These are phyloP conservation scores for Zasmidium citrigriseum DNA, from an alignment of 2,329 filamentous ascomycete genomes.

Conservation along the genomic window DNA sequence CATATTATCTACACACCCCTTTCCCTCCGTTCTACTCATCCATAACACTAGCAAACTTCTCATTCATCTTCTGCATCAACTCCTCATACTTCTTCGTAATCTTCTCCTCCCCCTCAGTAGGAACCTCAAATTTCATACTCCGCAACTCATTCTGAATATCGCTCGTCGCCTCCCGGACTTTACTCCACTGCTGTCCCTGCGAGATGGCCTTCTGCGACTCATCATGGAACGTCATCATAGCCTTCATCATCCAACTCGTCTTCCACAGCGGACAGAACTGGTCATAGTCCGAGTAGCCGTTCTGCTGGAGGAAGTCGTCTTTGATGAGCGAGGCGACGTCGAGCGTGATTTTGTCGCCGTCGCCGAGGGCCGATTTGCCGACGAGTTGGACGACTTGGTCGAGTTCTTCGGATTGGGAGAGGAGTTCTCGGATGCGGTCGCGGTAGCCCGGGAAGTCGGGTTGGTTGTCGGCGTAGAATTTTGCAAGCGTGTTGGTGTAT, in stretches of 20 bases:
- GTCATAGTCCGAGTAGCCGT: conserved; percentile 98
- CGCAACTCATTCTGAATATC: conserved; percentile 84
- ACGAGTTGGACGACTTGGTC: conserved; percentile 99
- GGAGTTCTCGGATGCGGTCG: conserved; percentile 88
- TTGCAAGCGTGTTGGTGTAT: conserved; percentile 85
- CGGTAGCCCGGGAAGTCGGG: conserved; percentile 92
- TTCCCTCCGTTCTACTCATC: conserved; percentile 70
- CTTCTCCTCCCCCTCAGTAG: conserved; percentile 76
- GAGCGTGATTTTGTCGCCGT: conserved; percentile 96
- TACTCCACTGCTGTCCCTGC: conserved; percentile 87
- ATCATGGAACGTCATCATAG: conserved; percentile 97
- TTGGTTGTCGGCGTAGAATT: conserved; percentile 90
- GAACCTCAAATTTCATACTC: conserved; percentile 96
- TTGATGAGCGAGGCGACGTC: conserved; percentile 90
- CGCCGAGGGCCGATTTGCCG: conserved; percentile 93
- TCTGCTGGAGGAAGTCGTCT: conserved; percentile 98
- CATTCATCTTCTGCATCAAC: conserved; percentile 86
- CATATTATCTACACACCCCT: background rate
- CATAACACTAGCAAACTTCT: conserved; percentile 94
- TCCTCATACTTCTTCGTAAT: conserved; percentile 93
- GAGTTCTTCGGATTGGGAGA: conserved; percentile 93
- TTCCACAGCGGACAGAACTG: conserved; percentile 99
- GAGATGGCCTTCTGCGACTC: conserved; percentile 93
- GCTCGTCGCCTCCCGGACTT: conserved; percentile 85
- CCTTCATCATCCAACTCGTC: conserved; percentile 99